Conservation (phyloP, 768 basidiomycete genomes). For the Termitomyces sp. region DNA sequence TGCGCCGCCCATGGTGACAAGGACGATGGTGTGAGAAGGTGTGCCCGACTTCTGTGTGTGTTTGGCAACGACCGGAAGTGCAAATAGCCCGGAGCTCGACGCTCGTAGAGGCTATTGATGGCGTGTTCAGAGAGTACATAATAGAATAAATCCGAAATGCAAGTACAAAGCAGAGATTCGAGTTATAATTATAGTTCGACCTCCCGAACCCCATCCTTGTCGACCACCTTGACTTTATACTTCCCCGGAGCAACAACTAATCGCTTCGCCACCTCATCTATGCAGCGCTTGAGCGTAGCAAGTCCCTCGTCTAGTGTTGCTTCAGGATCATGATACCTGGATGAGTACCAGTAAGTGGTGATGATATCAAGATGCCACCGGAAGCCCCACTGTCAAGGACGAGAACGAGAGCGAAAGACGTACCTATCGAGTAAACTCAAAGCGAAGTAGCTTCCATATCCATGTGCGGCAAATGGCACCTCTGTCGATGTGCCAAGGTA, state of each 20-base stretch:
- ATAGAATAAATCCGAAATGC: conserved; percentile 3
- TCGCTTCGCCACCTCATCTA: conserved; percentile 83
- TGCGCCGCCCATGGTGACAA: conserved; percentile 34
- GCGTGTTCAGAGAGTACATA: not conserved
- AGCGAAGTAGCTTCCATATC: conserved; percentile 91
- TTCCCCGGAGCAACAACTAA: conserved; percentile 72
- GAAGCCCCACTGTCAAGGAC: not conserved
- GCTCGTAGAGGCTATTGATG: not conserved
- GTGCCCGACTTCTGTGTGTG: not conserved
- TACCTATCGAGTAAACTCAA: conserved; percentile 89
- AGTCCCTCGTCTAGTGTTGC: conserved; percentile 83
- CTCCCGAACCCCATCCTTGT: conserved; percentile 85
- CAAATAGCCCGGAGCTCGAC: not conserved
- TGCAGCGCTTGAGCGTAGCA: conserved; percentile 77
- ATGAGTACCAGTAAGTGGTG: not conserved
- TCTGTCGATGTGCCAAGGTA: conserved; percentile 87
- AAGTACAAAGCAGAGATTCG: conserved; percentile 7
- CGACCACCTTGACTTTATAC: conserved; percentile 89
- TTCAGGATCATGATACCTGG: conserved; percentile 87
- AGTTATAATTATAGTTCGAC: conserved; percentile 51
- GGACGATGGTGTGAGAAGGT: not conserved
- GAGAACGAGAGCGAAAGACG: conserved; percentile 14
- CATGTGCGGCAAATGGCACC: conserved; percentile 93
- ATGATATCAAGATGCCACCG: not conserved
- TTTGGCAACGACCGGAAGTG: not conserved